phyloP scores from a whole-genome alignment of 2,329 filamentous ascomycete genomes.

The Fusarium annulatum region DNA sequence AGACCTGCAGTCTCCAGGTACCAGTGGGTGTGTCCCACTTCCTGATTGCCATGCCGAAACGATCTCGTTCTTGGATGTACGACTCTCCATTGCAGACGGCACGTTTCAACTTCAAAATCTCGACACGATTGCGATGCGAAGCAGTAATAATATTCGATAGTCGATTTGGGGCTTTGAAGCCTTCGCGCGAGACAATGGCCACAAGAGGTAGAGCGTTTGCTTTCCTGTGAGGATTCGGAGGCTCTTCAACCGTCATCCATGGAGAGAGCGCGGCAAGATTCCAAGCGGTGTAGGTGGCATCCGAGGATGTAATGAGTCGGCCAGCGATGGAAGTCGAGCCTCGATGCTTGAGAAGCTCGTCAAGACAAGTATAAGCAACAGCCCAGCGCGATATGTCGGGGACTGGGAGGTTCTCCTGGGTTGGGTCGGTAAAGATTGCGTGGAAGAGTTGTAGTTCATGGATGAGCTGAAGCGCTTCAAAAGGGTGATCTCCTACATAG shows the following conservation, averaged over 20 bases:
- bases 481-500: conserved; percentile 66
- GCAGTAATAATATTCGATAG: conserved; percentile 74
- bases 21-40: conserved; percentile 71
- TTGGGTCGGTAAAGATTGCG: conserved; percentile 79
- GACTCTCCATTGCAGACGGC: conserved; percentile 60
- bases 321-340: conserved; percentile 61
- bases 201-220: conserved; percentile 61
- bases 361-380: conserved; percentile 72
- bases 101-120: conserved; percentile 72
- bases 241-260: conserved; percentile 67
- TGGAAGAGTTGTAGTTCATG: conserved; percentile 75
- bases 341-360: conserved; percentile 58
- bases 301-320: conserved; percentile 69
- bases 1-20: conserved; percentile 77
- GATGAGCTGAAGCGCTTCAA: conserved; percentile 71
- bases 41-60: conserved; percentile 79
- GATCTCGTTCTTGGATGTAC: conserved; percentile 66
- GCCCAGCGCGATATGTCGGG: conserved; percentile 72
- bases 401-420: conserved; percentile 59
- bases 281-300: conserved; percentile 81
- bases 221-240: conserved; percentile 60
- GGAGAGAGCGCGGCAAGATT: conserved; percentile 78
- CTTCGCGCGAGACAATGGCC: conserved; percentile 73
- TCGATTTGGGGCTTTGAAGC: conserved; percentile 83
- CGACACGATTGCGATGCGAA: conserved; percentile 69